Conservation (phyloP, 345 rosid genomes). For the Sonneratia alba region DNA sequence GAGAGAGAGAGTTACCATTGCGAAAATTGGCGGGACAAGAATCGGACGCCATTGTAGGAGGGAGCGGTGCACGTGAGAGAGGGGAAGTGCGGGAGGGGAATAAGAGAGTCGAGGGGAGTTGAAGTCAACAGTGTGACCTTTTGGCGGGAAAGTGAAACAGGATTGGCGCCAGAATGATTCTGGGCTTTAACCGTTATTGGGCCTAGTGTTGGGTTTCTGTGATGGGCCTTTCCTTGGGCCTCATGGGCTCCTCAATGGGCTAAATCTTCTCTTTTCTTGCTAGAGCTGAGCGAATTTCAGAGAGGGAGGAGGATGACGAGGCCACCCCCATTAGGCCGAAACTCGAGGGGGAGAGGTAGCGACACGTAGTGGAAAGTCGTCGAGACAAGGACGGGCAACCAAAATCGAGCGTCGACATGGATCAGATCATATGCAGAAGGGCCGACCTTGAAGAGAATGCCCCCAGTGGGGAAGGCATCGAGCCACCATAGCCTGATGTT, state of each 20-base stretch:
- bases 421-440: no score
- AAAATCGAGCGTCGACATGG: no score
- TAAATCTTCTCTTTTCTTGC: no score
- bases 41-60: background rate
- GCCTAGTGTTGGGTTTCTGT: background rate
- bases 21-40: slow-evolving; percentile 35
- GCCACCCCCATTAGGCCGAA: no score
- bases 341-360: no score
- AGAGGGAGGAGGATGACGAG: no score
- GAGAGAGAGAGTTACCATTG: slow-evolving; percentile 27
- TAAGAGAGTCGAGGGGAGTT: background rate
- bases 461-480: no score
- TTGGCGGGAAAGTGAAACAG: slow-evolving; percentile 28
- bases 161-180: slow-evolving; percentile 45
- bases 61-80: slow-evolving; percentile 8
- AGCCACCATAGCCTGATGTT: no score
- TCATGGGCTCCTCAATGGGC: background rate
- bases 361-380: no score
- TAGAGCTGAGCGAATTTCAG: no score
- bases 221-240: background rate
- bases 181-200: slow-evolving; percentile 14
- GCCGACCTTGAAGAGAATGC: no score
- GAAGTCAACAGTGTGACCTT: background rate
- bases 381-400: no score
- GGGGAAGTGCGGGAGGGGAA: slow-evolving; percentile 3